These are phyloP conservation scores for Exobasidium rhododendri DNA, from an alignment of 1,284 basidiomycete genomes.

Conservation along the genomic window DNA sequence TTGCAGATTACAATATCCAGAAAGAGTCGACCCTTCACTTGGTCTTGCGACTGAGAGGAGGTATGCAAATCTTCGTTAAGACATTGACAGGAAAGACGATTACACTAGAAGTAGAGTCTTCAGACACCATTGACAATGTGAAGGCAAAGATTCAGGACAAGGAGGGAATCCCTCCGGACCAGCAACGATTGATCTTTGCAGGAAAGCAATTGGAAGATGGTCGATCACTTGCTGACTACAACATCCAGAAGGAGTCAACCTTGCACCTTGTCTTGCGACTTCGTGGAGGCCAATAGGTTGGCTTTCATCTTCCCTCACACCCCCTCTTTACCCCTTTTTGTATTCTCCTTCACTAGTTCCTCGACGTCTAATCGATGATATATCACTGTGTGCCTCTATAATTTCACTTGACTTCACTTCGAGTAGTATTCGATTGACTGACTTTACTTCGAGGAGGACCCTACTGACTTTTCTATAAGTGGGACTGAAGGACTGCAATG, in stretches of 20 bases:
- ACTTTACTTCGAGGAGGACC: no score
- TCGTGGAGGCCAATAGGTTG: constrained; percentile 45
- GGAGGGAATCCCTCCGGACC: constrained; percentile 57
- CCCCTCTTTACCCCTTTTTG: constrained; percentile 1
- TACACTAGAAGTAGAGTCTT: constrained; percentile 81
- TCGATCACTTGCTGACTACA: constrained; percentile 58
- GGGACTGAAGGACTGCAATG: no score
- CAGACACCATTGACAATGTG: constrained; percentile 89
- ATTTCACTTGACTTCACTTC: no score
- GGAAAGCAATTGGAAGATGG: constrained; percentile 59
- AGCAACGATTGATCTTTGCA: constrained; percentile 59
- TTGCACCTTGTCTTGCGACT: constrained; percentile 50
- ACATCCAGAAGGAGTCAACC: constrained; percentile 54
- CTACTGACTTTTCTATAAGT: no score
- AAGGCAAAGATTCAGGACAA: constrained; percentile 53
- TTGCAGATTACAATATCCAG: constrained; percentile 57
- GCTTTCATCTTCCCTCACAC: neutral
- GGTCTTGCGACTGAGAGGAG: constrained; percentile 49
- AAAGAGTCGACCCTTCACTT: constrained; percentile 50
- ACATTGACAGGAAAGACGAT: constrained; percentile 66
- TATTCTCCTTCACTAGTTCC: no score
- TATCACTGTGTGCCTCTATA: no score
- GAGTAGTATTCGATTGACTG: no score
- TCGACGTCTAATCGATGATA: no score
- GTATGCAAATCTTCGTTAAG: constrained; percentile 29